Evolutionary conservation across 805 yeast genomes (phyloP).

Genomic region (Pichia gijzeniarum): DNA sequence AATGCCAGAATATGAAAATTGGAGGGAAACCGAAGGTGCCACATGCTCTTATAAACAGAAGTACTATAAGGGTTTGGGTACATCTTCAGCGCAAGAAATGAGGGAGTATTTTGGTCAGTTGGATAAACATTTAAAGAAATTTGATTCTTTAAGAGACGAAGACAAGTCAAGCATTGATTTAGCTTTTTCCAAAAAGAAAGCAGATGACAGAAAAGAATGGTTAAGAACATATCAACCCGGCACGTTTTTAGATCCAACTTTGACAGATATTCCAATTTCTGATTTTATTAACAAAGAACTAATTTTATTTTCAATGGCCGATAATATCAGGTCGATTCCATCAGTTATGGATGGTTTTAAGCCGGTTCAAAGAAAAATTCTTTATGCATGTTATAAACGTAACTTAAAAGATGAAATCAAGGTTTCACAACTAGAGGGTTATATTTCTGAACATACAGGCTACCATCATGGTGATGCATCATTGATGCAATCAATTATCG

Average conservation of each 20-base stretch:
- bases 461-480: conserved; percentile 96
- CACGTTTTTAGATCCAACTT: conserved; percentile 76
- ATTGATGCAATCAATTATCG: conserved; percentile 82
- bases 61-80: conserved; percentile 98
- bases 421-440: conserved; percentile 87
- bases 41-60: conserved; percentile 81
- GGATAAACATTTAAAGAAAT: conserved; percentile 78
- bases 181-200: conserved; percentile 91
- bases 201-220: conserved; percentile 98
- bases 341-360: conserved; percentile 91
- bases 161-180: conserved; percentile 78
- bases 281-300: conserved; percentile 94
- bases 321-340: conserved; percentile 91
- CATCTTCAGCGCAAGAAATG: conserved; percentile 77
- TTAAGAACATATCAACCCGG: conserved; percentile 86
- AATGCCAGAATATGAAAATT: conserved; percentile 91
- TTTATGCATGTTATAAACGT: conserved; percentile 81
- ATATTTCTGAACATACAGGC: conserved; percentile 80
- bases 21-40: conserved; percentile 83
- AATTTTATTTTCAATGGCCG: conserved; percentile 93
- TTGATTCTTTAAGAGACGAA: conserved; percentile 71
- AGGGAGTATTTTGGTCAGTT: conserved; percentile 83
- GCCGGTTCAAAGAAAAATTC: conserved; percentile 94
- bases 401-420: conserved; percentile 73
- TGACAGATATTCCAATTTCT: conserved; percentile 75